phyloP scores from a whole-genome alignment of 2,329 filamentous ascomycete genomes.

The Ophiocordyceps camponoti-rufipedis region DNA sequence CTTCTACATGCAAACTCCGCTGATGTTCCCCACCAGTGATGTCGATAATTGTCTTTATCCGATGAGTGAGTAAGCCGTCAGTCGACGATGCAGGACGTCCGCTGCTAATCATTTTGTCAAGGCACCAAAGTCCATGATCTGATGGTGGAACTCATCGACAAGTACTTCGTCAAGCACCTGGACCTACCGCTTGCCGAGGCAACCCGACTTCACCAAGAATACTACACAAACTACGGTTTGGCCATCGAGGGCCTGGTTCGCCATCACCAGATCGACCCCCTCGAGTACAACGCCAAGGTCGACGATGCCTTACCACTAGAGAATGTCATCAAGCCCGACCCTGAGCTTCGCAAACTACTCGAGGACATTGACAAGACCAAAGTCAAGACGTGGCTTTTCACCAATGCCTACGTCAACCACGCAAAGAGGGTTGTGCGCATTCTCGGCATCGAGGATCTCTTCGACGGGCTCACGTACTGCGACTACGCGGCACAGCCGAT shows the following conservation, averaged over 20 bases:
- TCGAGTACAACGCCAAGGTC: slow-evolving; percentile 88
- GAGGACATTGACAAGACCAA: slow-evolving; percentile 68
- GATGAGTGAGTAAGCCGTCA: slow-evolving; percentile 40
- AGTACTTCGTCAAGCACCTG: slow-evolving; percentile 49
- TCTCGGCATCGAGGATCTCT: slow-evolving; percentile 68
- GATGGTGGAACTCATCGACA: slow-evolving; percentile 69
- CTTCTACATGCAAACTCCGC: background rate
- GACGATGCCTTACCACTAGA: slow-evolving; percentile 89
- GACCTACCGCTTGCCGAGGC: slow-evolving; percentile 60
- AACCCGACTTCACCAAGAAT: slow-evolving; percentile 69
- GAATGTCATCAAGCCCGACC: slow-evolving; percentile 61
- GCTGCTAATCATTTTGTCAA: slow-evolving; percentile 10
- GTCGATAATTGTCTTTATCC: slow-evolving; percentile 98
- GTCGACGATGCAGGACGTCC: background rate
- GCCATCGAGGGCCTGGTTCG: slow-evolving; percentile 88
- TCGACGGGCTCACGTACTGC: slow-evolving; percentile 90
- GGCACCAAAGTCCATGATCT: slow-evolving; percentile 68
- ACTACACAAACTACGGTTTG: slow-evolving; percentile 93
- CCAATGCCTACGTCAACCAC: slow-evolving; percentile 88
- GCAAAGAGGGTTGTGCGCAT: slow-evolving; percentile 66
- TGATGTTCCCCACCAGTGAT: slow-evolving; percentile 44
- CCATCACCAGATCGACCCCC: slow-evolving; percentile 84
- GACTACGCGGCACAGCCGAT: slow-evolving; percentile 62
- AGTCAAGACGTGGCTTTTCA: slow-evolving; percentile 84
- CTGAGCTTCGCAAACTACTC: slow-evolving; percentile 55